These are phyloP conservation scores for Globisporangium rhizosaccharum DNA, from an alignment of 352 stramenopile species.

Conservation along the genomic window DNA sequence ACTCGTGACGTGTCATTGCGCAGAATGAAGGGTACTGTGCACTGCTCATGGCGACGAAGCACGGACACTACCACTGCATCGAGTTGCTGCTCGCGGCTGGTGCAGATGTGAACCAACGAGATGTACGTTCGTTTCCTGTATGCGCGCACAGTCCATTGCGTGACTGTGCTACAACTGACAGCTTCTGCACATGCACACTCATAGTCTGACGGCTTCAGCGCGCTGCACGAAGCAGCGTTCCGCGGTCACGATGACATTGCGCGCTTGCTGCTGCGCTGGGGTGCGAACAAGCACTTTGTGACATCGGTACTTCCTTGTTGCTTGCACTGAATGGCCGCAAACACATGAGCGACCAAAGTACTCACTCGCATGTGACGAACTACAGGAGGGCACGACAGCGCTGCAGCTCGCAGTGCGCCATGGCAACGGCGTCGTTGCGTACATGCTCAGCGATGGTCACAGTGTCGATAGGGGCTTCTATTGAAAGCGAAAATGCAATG, in stretches of 20 bases:
- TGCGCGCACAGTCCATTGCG: not conserved
- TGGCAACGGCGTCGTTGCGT: constrained; percentile 48
- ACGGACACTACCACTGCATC: constrained; percentile 42
- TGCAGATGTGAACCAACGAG: constrained; percentile 56
- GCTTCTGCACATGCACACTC: not conserved
- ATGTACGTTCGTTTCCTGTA: constrained; percentile 22
- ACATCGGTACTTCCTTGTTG: constrained; percentile 27
- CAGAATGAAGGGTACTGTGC: constrained; percentile 61
- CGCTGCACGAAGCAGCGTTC: constrained; percentile 66
- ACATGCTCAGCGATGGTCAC: constrained; percentile 59
- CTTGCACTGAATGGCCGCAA: not conserved
- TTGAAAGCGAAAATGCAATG: constrained; percentile 16
- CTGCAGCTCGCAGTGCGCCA: constrained; percentile 63
- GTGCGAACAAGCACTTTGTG: constrained; percentile 52
- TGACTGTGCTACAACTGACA: not conserved
- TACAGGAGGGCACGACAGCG: constrained; percentile 57
- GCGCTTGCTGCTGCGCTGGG: constrained; percentile 41
- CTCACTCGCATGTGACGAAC: not conserved
- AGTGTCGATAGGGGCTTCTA: constrained; percentile 50
- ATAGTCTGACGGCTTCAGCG: constrained; percentile 66
- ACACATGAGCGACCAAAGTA: not conserved
- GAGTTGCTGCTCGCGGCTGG: constrained; percentile 43
- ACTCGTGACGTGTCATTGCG: not conserved
- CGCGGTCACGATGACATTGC: constrained; percentile 54
- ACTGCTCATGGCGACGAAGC: constrained; percentile 52